A percentile compares a stretch with the other conserved stretches of the same genome.
Evolutionary conservation across 352 stramenopile genomes (phyloP).

Genomic region (Halophytophthora polymorphica): DNA sequence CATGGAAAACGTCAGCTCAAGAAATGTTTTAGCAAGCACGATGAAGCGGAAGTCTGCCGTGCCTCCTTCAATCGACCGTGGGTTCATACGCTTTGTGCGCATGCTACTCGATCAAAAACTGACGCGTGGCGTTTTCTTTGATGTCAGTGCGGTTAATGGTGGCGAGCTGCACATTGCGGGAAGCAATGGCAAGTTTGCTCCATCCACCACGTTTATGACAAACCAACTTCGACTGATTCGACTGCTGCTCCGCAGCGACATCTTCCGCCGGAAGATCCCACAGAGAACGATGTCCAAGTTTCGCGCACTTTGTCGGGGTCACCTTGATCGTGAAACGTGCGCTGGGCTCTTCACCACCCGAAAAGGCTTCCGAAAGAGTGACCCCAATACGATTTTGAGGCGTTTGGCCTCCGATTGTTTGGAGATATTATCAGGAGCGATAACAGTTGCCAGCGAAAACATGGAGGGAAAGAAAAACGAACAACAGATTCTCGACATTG

Average conservation of each 20-base stretch:
- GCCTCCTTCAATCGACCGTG: slow-evolving; percentile 22
- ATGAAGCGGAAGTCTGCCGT: neutral
- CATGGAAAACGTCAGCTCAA: neutral
- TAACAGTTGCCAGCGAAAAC: no score
- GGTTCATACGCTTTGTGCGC: slow-evolving; percentile 37
- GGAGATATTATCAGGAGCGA: no score
- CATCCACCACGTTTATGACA: neutral
- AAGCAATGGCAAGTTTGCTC: neutral
- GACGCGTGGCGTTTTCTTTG: slow-evolving; percentile 28
- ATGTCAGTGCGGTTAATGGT: slow-evolving; percentile 17
- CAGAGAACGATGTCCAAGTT: slow-evolving; percentile 7
- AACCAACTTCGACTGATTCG: slow-evolving; percentile 23
- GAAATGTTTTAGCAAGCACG: neutral
- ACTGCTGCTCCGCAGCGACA: slow-evolving; percentile 14
- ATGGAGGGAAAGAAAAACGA: no score
- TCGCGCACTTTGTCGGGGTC: slow-evolving; percentile 10
- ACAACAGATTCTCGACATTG: no score
- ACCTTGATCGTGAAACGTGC: no score
- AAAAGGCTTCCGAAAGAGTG: no score
- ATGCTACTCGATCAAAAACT: slow-evolving; percentile 32
- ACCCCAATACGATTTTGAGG: no score
- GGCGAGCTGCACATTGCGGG: neutral
- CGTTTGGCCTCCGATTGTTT: no score
- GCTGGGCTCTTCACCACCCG: no score
- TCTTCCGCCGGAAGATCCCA: slow-evolving; percentile 6